Evolutionary conservation across 805 yeast species (phyloP).

Genomic region (Cyberlindnera xylosilytica): DNA sequence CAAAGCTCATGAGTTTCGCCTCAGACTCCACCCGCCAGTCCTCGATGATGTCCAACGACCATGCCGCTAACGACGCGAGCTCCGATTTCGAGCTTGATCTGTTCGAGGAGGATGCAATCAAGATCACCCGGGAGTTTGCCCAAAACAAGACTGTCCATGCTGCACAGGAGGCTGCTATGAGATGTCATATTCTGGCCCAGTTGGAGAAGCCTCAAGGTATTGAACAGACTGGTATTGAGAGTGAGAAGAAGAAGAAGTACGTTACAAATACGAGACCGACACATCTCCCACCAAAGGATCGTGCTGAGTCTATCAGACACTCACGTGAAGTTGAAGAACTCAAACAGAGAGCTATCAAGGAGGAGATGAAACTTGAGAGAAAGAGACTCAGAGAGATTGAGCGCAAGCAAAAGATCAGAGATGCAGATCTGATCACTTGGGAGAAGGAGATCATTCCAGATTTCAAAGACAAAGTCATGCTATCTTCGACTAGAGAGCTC

Average conservation of each 20-base stretch:
- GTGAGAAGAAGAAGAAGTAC: conserved; percentile 21
- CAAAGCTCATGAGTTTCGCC: conserved; percentile 25
- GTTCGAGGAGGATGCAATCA: conserved; percentile 18
- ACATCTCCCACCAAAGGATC: conserved; percentile 63
- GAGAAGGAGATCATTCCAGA: conserved; percentile 34
- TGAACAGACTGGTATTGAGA: conserved; percentile 11
- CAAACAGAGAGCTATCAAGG: conserved; percentile 38
- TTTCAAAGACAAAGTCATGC: conserved; percentile 32
- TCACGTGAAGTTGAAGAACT: conserved; percentile 47
- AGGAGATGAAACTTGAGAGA: conserved; percentile 35
- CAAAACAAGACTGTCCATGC: conserved; percentile 31
- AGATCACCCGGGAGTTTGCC: conserved; percentile 22
- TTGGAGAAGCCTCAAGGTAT: conserved; percentile 31
- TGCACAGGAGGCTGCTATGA: conserved; percentile 32
- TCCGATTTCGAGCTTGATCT: conserved; percentile 17
- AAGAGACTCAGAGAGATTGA: conserved; percentile 32
- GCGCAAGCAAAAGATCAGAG: conserved; percentile 32
- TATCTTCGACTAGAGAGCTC: conserved; percentile 44
- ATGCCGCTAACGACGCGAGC: conserved; percentile 5
- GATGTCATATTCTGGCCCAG: conserved; percentile 16
- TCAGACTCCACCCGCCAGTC: conserved; percentile 45
- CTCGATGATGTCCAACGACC: conserved; percentile 38
- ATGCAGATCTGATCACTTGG: conserved; percentile 43
- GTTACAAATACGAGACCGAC: conserved; percentile 56
- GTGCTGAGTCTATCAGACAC: conserved; percentile 51